Base-by-base conservation (phyloP, 2,329 filamentous ascomycete species). In the Phaeosphaeria sp. region DNA sequence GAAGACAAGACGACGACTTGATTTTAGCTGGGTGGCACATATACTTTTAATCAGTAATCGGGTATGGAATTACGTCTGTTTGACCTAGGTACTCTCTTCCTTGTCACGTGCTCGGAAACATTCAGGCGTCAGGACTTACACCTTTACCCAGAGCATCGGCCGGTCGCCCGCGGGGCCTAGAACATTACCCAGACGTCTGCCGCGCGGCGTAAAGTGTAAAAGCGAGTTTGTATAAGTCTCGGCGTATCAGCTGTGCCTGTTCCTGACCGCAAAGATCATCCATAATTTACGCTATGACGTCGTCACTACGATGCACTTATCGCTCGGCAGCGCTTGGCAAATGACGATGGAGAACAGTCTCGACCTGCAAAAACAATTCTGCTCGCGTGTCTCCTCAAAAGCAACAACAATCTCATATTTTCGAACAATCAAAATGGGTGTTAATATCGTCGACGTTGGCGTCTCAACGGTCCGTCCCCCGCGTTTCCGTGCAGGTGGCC, bases 261-360 rank as follows among this genome's bases (percentile, higher is more conserved):
- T 53, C 43, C 43, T 53, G 51, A 24, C 25, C 17, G 43, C 40
- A n/a, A 30, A 18, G 6, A 46, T 24, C 51, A 42, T 25, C 47
- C 47, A 21, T 51, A 42, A 53, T 51, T 51, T n/a, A 42, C 56
- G 56, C 57, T 55, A 67, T 69, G 67, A 66, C 65, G 65, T 69
- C 60, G 61, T 55, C 46, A 55, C 56, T 40, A 50, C 50, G 48
- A 61, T 53, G 57, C 42, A 51, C 57, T 55, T 49, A 50, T 59
- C 47, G 50, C 58, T 63, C 49, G 58, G 61, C 48, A 56, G 48
- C 22, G 58, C 56, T 65, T 61, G 56, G 55, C 63, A 43, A 3
- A 60, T 62, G 56, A 55, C 59, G 54, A 49, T 25, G 33, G 18
- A 44, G 27, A 24, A 44, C 45, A 40, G 27, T 21, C 18, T 43